A percentile compares a stretch with the other conserved stretches of the same genome.
Evolutionary conservation across 2,329 filamentous ascomycete species (phyloP).

Genomic region (Cladophialophora exuberans): DNA sequence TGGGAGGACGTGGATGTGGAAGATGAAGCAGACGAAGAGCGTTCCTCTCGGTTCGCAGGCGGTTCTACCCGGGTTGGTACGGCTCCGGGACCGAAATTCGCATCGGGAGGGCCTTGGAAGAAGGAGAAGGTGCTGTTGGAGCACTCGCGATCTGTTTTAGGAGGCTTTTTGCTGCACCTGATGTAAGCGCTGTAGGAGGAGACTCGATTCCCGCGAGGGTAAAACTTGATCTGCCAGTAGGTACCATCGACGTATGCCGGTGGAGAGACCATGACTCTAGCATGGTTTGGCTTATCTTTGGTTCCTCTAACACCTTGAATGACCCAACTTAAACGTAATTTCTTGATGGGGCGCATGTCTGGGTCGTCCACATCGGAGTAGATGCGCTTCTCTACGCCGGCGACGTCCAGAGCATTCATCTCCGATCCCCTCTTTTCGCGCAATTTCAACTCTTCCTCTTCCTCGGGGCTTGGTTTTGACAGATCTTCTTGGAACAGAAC

Average conservation of each 20-base stretch:
- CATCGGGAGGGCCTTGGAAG: slow-evolving; percentile 43
- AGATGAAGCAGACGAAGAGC: neutral
- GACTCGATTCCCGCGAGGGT: slow-evolving; percentile 63
- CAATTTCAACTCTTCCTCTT: slow-evolving; percentile 62
- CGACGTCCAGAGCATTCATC: slow-evolving; percentile 59
- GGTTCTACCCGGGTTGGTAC: slow-evolving; percentile 18
- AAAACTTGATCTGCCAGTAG: slow-evolving; percentile 69
- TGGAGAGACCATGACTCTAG: slow-evolving; percentile 62
- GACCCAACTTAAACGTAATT: slow-evolving; percentile 62
- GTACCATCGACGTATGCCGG: slow-evolving; percentile 60
- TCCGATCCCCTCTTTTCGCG: slow-evolving; percentile 56
- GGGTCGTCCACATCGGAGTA: slow-evolving; percentile 61
- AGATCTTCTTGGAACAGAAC: slow-evolving; percentile 60
- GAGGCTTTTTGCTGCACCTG: slow-evolving; percentile 60
- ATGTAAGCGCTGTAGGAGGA: slow-evolving; percentile 64
- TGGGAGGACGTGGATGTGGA: neutral
- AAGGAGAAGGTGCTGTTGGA: slow-evolving; percentile 47
- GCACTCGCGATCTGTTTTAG: slow-evolving; percentile 41
- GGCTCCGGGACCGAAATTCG: slow-evolving; percentile 39
- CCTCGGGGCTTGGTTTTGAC: slow-evolving; percentile 58
- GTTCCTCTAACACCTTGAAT: slow-evolving; percentile 64
- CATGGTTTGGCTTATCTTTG: slow-evolving; percentile 61
- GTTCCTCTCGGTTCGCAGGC: slow-evolving; percentile 2
- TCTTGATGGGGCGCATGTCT: slow-evolving; percentile 57
- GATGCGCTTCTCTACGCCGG: slow-evolving; percentile 53